Evolutionary conservation across 495 filamentous ascomycete genomes (phyloP), one percentile per base, ranked within the genome.

Genomic region (Neurospora cerealis): DNA sequence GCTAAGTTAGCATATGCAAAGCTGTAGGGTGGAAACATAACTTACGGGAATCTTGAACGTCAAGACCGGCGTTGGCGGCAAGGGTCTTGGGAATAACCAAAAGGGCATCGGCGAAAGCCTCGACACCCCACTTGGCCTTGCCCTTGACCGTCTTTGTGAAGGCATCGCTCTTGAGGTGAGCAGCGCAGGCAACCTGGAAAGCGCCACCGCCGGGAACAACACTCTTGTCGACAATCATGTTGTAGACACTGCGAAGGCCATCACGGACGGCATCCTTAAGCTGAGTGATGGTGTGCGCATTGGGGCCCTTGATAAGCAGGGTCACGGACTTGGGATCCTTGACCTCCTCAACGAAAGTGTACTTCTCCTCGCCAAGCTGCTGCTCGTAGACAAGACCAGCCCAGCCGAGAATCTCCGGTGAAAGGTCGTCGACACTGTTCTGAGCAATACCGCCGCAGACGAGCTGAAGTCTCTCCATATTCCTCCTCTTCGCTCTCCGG

Each of bases 241-340:
- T 99, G 88, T 97, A 98, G 69, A 98, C 94, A 77, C 93, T 96
- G 75, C 96, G 88, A 69, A 99, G 86, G 70, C 96, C 96, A 80
- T 99, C 96, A 37, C 96, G 92, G n/a, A 99, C 96, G 7, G 96
- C 96, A 82, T 99, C 96, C 74, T 93, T 95, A 73, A 99, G 93
- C 80, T 99, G 96, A 37, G 91, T 90, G 78, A 99, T 98, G 69
- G 96, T 98, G 83, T 99, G 96, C 78, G 89, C 86, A 83, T 99
- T 99, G 48, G 96, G 96, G 8, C 96, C 96, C 86, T 99, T 99
- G 86, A 99, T 98, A 72, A 99, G 87, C 15, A 99, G 86, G 24
- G 96, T 99, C n/a, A 98, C 96, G 6, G 96, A 98, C 86, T 98
- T 99, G 70, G 96, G 93, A 70, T 98, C 93, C 87, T 97, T 98